Conservation (phyloP, 1,284 basidiomycete genomes). For the Coniophora puteana region DNA sequence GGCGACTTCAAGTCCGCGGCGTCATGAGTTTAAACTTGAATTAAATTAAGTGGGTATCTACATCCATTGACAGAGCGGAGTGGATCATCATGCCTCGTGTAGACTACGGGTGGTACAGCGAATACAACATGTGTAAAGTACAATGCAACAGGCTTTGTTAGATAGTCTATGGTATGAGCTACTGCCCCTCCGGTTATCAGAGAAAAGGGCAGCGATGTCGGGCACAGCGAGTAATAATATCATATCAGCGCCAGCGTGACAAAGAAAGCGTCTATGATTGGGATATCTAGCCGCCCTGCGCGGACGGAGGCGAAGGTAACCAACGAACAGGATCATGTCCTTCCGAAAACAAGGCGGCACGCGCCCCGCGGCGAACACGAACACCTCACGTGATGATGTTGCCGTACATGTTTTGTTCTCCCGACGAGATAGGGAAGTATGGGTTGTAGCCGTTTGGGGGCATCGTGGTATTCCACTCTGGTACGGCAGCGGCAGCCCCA, state of each 20-base stretch:
- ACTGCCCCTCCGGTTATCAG: too few species aligned
- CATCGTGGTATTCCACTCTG: slow-evolving; percentile 62
- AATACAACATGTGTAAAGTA: slow-evolving; percentile 32
- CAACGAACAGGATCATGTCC: too few species aligned
- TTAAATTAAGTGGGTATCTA: slow-evolving; percentile 18
- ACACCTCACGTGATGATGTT: slow-evolving; percentile 46
- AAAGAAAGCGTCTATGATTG: slow-evolving; percentile 3
- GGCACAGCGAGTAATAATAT: slow-evolving; percentile 22
- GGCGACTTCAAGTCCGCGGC: slow-evolving; percentile 42
- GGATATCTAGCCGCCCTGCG: slow-evolving; percentile 1
- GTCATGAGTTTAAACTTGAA: slow-evolving; percentile 47
- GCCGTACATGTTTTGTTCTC: slow-evolving; percentile 47
- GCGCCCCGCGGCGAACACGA: neutral
- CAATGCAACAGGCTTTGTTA: slow-evolving; percentile 21
- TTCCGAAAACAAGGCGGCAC: slow-evolving; percentile 8
- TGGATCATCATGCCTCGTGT: too few species aligned
- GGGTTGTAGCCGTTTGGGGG: slow-evolving; percentile 57
- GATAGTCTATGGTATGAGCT: slow-evolving; percentile 30
- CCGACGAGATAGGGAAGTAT: slow-evolving; percentile 56
- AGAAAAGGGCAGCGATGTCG: too few species aligned
- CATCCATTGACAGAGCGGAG: slow-evolving; percentile 13
- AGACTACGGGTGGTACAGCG: too few species aligned
- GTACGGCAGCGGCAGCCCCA: slow-evolving; percentile 41
- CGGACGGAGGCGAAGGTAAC: too few species aligned
- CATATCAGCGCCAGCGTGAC: slow-evolving; percentile 33